Evolutionary conservation across 2,329 filamentous ascomycete species (phyloP).

Genomic region (Thelonectria olida): DNA sequence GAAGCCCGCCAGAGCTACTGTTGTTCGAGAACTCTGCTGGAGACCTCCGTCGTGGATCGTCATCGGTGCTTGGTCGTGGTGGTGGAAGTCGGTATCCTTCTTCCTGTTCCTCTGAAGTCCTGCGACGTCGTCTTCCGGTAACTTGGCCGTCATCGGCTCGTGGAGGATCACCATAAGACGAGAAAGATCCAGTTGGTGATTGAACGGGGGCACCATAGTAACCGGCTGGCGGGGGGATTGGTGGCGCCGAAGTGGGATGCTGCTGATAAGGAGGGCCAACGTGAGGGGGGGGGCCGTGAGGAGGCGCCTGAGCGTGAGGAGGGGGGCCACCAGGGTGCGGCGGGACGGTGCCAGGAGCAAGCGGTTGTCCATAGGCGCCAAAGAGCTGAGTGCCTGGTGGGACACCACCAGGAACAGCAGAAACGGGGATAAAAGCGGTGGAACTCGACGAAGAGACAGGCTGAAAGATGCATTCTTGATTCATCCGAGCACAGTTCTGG

Average conservation of each 20-base stretch:
- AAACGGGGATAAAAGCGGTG: constrained; percentile 67
- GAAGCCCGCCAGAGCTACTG: constrained; percentile 56
- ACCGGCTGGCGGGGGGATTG: constrained; percentile 49
- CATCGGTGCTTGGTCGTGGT: constrained; percentile 54
- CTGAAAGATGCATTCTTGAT: constrained; percentile 70
- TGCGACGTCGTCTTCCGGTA: constrained; percentile 46
- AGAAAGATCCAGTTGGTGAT: constrained; percentile 55
- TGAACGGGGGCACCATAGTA: constrained; percentile 53
- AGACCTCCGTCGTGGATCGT: constrained; percentile 60
- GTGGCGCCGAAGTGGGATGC: constrained; percentile 18
- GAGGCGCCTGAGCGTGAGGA: constrained; percentile 21
- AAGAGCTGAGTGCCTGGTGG: constrained; percentile 65
- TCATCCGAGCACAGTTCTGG: constrained; percentile 69
- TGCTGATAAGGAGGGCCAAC: constrained; percentile 29
- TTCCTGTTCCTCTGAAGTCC: constrained; percentile 51
- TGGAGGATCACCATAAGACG: constrained; percentile 47
- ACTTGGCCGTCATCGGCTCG: constrained; percentile 45
- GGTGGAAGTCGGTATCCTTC: constrained; percentile 57
- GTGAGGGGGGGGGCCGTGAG: neutral
- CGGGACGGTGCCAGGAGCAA: constrained; percentile 49
- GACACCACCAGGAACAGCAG: constrained; percentile 65
- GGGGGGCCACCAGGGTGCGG: constrained; percentile 24
- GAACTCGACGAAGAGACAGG: constrained; percentile 65
- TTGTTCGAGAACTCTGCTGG: constrained; percentile 59
- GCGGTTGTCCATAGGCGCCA: constrained; percentile 66